phyloP scores from a whole-genome alignment of 208 protist genomes.

The Phytomonas sp. region DNA sequence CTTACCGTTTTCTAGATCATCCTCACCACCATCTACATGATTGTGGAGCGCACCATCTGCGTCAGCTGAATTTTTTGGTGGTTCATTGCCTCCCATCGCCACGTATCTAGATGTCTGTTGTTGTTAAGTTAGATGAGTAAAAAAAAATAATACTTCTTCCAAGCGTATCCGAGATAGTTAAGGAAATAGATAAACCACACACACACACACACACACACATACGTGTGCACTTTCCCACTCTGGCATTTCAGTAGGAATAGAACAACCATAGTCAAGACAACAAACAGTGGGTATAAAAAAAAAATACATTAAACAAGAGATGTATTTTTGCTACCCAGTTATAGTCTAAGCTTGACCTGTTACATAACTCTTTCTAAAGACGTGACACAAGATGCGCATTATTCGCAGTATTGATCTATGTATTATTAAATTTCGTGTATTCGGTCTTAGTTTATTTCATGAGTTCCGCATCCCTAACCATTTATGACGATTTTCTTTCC shows the following conservation, averaged over 20 bases:
- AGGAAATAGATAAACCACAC: background rate
- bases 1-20: constrained; percentile 16
- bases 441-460: constrained; percentile 8
- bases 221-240: background rate
- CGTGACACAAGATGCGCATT: background rate
- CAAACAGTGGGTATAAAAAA: constrained; percentile 9
- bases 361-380: background rate
- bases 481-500: background rate
- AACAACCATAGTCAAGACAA: background rate
- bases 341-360: background rate
- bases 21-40: background rate
- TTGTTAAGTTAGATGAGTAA: constrained; percentile 1
- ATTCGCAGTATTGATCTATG: background rate
- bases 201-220: background rate
- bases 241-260: background rate
- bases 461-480: background rate
- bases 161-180: background rate
- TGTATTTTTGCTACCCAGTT: background rate
- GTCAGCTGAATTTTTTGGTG: background rate
- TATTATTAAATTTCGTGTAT: background rate
- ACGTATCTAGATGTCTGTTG: constrained; percentile 7
- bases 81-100: constrained; percentile 1
- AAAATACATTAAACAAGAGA: background rate
- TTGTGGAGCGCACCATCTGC: background rate
- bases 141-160: background rate